phyloP scores from a whole-genome alignment of 352 stramenopile species.

The Phytophthora multivora region DNA sequence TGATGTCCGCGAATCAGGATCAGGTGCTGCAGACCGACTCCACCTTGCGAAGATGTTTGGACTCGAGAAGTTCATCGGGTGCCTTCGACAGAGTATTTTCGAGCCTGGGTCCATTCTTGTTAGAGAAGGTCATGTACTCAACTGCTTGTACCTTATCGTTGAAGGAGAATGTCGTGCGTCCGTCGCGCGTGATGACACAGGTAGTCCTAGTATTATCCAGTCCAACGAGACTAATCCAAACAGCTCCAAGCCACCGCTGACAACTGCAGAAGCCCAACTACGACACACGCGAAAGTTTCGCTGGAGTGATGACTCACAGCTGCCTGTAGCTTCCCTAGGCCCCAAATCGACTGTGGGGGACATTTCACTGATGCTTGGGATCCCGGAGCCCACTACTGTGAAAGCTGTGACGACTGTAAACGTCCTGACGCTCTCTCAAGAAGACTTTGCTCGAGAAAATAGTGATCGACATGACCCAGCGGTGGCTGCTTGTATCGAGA shows the following conservation, averaged over 20 bases:
- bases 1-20: conserved; percentile 38
- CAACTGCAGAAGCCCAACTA: conserved; percentile 30
- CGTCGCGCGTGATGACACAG: conserved; percentile 21
- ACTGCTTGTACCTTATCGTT: conserved; percentile 39
- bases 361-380: conserved; percentile 42
- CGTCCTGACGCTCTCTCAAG: conserved; percentile 34
- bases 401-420: conserved; percentile 42
- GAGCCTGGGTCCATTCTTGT: conserved; percentile 37
- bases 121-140: conserved; percentile 33
- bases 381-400: conserved; percentile 43
- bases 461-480: conserved; percentile 42
- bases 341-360: conserved; percentile 43
- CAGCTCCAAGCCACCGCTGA: conserved; percentile 11
- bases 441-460: conserved; percentile 48
- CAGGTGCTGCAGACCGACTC: conserved; percentile 34
- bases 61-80: conserved; percentile 40
- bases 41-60: conserved; percentile 44
- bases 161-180: conserved; percentile 49
- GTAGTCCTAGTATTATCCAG: neutral
- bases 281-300: conserved; percentile 36
- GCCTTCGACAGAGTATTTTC: conserved; percentile 38
- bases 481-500: conserved; percentile 26
- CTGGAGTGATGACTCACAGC: conserved; percentile 24
- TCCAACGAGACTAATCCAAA: neutral
- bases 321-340: conserved; percentile 43